These are phyloP conservation scores for Aureobasidium zeae DNA, from an alignment of 2,329 filamentous ascomycete species.

Conservation along the genomic window DNA sequence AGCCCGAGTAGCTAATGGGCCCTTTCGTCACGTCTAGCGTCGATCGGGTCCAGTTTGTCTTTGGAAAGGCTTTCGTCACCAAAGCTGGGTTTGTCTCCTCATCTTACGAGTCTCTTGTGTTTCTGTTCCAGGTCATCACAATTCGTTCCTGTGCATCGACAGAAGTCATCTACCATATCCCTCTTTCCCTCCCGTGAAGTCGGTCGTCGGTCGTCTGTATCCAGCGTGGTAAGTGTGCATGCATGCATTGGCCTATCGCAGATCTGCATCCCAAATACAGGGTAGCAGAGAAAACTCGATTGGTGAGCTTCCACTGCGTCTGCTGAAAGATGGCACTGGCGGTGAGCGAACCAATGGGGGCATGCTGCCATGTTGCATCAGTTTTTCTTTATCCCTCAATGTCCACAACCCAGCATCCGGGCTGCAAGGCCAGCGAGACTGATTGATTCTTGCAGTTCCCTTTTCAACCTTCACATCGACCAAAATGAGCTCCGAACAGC, in stretches of 20 bases:
- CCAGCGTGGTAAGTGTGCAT: conserved; percentile 14
- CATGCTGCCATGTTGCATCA: conserved; percentile 1
- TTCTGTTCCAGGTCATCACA: conserved; percentile 2
- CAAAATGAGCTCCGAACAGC: conserved; percentile 27
- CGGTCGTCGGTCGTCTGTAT: neutral
- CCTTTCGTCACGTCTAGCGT: conserved; percentile 9
- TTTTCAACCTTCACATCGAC: neutral
- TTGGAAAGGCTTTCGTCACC: conserved; percentile 11
- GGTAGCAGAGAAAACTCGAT: neutral
- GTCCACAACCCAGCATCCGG: neutral
- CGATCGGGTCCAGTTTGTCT: conserved; percentile 14
- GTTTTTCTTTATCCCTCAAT: neutral
- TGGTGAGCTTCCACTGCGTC: neutral
- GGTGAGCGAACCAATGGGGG: conserved; percentile 9
- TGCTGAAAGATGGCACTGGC: conserved; percentile 7
- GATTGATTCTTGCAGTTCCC: conserved; percentile 6
- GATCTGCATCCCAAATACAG: conserved; percentile 7
- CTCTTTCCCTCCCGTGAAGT: neutral
- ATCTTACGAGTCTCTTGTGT: conserved; percentile 10
- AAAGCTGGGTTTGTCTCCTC: conserved; percentile 3
- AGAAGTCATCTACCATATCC: neutral
- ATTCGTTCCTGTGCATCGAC: conserved; percentile 7
- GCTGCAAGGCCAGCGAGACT: conserved; percentile 11
- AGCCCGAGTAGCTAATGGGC: conserved; percentile 9
- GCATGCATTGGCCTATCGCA: conserved; percentile 15